A percentile compares a stretch with the other conserved stretches of the same genome.
These are phyloP conservation scores for Cyberlindnera saturnus DNA, from an alignment of 805 yeast species.

Conservation along the genomic window DNA sequence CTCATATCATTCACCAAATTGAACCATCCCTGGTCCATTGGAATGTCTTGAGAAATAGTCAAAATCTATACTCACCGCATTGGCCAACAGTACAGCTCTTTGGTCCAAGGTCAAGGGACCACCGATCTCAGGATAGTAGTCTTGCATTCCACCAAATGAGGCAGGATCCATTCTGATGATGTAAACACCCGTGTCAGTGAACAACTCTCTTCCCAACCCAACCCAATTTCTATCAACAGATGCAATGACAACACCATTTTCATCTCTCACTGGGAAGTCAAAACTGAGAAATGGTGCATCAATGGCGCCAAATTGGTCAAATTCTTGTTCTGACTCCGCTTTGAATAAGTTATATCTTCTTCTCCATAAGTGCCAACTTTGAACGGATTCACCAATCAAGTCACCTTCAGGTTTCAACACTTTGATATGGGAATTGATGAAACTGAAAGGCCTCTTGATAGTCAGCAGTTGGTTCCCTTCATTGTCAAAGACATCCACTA, in stretches of 20 bases:
- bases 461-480: slow-evolving; percentile 55
- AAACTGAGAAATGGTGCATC: slow-evolving; percentile 86
- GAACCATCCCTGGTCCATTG: slow-evolving; percentile 32
- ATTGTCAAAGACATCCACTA: slow-evolving; percentile 63
- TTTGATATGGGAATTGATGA: slow-evolving; percentile 84
- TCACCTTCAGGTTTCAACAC: slow-evolving; percentile 44
- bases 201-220: slow-evolving; percentile 86
- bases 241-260: slow-evolving; percentile 52
- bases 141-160: slow-evolving; percentile 54
- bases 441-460: slow-evolving; percentile 77
- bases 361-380: slow-evolving; percentile 94
- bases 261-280: slow-evolving; percentile 73
- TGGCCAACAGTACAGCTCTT: slow-evolving; percentile 79
- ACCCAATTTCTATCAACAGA: slow-evolving; percentile 92
- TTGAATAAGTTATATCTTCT: slow-evolving; percentile 77
- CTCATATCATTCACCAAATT: slow-evolving; percentile 8
- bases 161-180: slow-evolving; percentile 76
- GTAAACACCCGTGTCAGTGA: slow-evolving; percentile 94
- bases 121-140: slow-evolving; percentile 42
- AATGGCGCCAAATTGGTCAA: slow-evolving; percentile 77
- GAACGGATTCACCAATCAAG: slow-evolving; percentile 79
- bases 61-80: slow-evolving; percentile 88
- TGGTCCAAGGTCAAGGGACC: slow-evolving; percentile 63
- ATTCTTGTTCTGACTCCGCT: slow-evolving; percentile 31
- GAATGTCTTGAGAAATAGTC: slow-evolving; percentile 95